A percentile compares a stretch with the other conserved stretches of the same genome.
phyloP scores from a whole-genome alignment of 73 alveolate genomes.

The Paramecium tetraurelia region DNA sequence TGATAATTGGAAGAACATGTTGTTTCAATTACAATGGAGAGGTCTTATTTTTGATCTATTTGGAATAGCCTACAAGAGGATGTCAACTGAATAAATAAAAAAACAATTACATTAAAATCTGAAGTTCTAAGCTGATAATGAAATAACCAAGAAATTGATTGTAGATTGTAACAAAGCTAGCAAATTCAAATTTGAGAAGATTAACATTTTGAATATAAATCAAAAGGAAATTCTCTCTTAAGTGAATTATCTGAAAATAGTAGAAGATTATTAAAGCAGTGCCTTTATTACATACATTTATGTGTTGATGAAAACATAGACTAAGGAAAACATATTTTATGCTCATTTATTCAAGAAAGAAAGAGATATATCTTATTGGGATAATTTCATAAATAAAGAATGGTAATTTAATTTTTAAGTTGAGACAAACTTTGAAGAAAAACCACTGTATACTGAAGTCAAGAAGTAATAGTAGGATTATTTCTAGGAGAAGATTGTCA shows the following conservation, averaged over 20 bases:
- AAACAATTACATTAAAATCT: constrained; percentile 78
- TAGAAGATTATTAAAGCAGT: constrained; percentile 74
- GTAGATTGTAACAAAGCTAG: constrained; percentile 75
- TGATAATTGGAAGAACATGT: constrained; percentile 12
- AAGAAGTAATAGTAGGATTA: neutral
- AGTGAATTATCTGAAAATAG: constrained; percentile 60
- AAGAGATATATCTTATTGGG: constrained; percentile 77
- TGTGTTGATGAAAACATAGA: constrained; percentile 85
- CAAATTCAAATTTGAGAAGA: constrained; percentile 80
- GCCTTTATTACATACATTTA: constrained; percentile 84
- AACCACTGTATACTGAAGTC: neutral
- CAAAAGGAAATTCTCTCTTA: constrained; percentile 36
- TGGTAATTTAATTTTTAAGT: constrained; percentile 86
- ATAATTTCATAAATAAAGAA: constrained; percentile 73
- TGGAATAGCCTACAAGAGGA: constrained; percentile 71
- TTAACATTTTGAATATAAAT: constrained; percentile 63
- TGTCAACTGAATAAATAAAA: constrained; percentile 77
- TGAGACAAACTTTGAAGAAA: constrained; percentile 85
- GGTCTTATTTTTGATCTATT: constrained; percentile 73
- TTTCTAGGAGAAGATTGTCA: neutral
- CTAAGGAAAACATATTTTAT: constrained; percentile 88
- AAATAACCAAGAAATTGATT: constrained; percentile 86
- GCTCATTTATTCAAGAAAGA: constrained; percentile 79
- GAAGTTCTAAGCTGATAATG: constrained; percentile 88
- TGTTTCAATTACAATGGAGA: neutral